Percentiles rank a stretch among this genome's conserved stretches.
phyloP scores from a whole-genome alignment of 768 basidiomycete species.

The Baorangia bicolor region DNA sequence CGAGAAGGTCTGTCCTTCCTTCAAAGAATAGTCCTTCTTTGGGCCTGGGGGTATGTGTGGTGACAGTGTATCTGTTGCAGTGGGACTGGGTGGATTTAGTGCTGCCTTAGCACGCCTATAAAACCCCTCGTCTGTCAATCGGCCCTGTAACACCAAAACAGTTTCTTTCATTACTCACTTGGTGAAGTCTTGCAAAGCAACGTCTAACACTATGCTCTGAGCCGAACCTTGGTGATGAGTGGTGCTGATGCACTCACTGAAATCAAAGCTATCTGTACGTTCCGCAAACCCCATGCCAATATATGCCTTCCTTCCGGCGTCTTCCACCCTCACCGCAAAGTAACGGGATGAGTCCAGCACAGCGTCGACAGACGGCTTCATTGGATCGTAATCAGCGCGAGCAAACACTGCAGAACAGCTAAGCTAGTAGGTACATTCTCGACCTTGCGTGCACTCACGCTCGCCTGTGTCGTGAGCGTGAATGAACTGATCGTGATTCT shows the following conservation, averaged over 20 bases:
- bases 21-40: constrained; percentile 91
- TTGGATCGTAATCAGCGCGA: constrained; percentile 74
- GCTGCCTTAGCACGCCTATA: constrained; percentile 62
- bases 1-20: constrained; percentile 93
- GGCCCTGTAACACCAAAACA: neutral
- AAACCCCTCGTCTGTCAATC: neutral
- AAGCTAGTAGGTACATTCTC: constrained; percentile 5
- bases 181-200: constrained; percentile 82
- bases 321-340: constrained; percentile 91
- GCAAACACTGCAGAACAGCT: constrained; percentile 70
- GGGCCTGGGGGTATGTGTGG: constrained; percentile 73
- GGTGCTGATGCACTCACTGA: constrained; percentile 56
- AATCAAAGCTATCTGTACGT: constrained; percentile 87
- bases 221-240: neutral
- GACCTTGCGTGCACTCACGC: constrained; percentile 45
- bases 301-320: constrained; percentile 82
- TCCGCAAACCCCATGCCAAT: constrained; percentile 94
- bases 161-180: constrained; percentile 47
- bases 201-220: constrained; percentile 47
- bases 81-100: constrained; percentile 50
- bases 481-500: constrained; percentile 3
- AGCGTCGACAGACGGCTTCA: constrained; percentile 86
- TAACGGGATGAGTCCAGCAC: constrained; percentile 94
- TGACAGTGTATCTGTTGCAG: constrained; percentile 48
- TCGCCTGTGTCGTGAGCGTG: constrained; percentile 47